Conservation (phyloP, 1,284 basidiomycete genomes). For the Tylopilus sp. region DNA sequence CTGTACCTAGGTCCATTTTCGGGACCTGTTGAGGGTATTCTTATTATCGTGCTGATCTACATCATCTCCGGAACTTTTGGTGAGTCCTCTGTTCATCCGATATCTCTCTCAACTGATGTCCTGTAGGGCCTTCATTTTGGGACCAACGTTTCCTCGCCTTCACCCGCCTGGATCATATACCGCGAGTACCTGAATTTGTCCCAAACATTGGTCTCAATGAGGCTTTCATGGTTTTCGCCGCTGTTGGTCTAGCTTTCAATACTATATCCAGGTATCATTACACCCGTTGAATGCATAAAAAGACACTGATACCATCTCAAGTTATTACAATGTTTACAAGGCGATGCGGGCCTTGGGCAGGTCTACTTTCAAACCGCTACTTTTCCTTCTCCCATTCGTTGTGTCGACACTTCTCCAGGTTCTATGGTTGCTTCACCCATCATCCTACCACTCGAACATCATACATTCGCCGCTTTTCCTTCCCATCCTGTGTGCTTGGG, state of each 20-base stretch:
- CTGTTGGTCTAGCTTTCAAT: constrained; percentile 77
- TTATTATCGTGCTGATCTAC: constrained; percentile 83
- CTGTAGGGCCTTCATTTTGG: constrained; percentile 79
- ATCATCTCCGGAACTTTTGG: constrained; percentile 75
- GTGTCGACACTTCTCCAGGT: constrained; percentile 70
- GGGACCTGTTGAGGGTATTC: constrained; percentile 94
- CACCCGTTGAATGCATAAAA: neutral
- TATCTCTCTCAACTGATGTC: neutral
- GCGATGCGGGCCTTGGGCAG: constrained; percentile 43
- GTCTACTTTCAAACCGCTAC: constrained; percentile 56
- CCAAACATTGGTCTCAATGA: constrained; percentile 83
- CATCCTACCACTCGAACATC: constrained; percentile 54
- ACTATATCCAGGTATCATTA: constrained; percentile 64
- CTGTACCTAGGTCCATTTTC: constrained; percentile 92
- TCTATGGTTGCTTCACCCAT: constrained; percentile 75
- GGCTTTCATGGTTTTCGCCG: constrained; percentile 82
- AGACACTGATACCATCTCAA: constrained; percentile 27
- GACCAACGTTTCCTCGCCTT: constrained; percentile 70
- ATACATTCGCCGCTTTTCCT: constrained; percentile 71
- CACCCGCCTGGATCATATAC: constrained; percentile 54
- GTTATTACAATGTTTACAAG: constrained; percentile 75
- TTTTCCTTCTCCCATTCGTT: constrained; percentile 80
- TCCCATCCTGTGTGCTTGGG: constrained; percentile 90
- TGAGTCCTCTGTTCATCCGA: constrained; percentile 32
- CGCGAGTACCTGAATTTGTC: constrained; percentile 46